Evolutionary conservation across 306 rosid species (phyloP).

Genomic region (Vicia villosa): DNA sequence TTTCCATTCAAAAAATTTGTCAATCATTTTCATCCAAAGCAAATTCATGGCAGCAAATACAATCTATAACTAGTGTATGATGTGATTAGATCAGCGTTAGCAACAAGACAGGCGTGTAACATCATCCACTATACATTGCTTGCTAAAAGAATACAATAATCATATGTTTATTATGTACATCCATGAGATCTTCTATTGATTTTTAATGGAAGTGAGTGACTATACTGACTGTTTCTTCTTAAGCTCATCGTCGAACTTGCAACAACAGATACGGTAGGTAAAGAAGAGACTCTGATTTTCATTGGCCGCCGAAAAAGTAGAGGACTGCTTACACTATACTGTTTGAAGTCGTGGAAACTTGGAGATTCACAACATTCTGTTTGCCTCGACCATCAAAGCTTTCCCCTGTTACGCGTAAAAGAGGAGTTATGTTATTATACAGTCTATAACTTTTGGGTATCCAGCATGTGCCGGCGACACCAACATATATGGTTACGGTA

Average conservation of each 20-base stretch:
- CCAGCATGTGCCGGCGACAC: background rate
- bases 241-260: slow-evolving; percentile 40
- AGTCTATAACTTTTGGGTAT: background rate
- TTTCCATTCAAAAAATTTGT: background rate
- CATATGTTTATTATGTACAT: slow-evolving; percentile 33
- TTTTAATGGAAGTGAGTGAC: slow-evolving; percentile 40
- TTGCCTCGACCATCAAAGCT: slow-evolving; percentile 56
- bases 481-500: background rate
- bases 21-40: slow-evolving; percentile 29
- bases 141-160: slow-evolving; percentile 45
- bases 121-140: slow-evolving; percentile 49
- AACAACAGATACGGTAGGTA: slow-evolving; percentile 22
- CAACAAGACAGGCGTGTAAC: slow-evolving; percentile 44
- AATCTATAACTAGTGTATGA: slow-evolving; percentile 24
- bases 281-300: slow-evolving; percentile 24
- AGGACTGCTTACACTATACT: slow-evolving; percentile 10
- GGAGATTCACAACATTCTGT: slow-evolving; percentile 68
- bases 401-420: slow-evolving; percentile 67
- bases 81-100: slow-evolving; percentile 32
- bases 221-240: slow-evolving; percentile 38
- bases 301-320: slow-evolving; percentile 33
- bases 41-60: slow-evolving; percentile 29
- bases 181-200: slow-evolving; percentile 39
- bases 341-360: background rate
- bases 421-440: background rate